A percentile compares a stretch with the other conserved stretches of the same genome.
Evolutionary conservation across 192 early-diverging fungal species (phyloP).

Genomic region (Coemansia asiatica): DNA sequence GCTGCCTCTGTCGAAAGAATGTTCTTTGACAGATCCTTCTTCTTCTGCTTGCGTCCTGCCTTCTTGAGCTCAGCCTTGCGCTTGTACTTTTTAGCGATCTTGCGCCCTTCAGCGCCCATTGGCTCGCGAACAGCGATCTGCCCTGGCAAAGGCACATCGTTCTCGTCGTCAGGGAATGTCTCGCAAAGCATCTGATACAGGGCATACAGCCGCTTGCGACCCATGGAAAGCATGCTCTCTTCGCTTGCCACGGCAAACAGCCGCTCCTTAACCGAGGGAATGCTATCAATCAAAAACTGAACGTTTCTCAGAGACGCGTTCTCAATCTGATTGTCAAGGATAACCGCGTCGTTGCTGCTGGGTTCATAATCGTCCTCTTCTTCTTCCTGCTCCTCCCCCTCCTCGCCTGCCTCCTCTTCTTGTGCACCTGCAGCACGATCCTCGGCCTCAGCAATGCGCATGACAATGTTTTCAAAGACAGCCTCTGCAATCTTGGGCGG

Average conservation of each 20-base stretch:
- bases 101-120: slow-evolving; percentile 43
- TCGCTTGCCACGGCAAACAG: slow-evolving; percentile 37
- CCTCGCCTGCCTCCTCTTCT: background rate
- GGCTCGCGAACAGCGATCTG: slow-evolving; percentile 28
- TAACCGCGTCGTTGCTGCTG: background rate
- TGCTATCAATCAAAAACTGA: slow-evolving; percentile 41
- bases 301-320: slow-evolving; percentile 34
- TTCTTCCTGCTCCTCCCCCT: slow-evolving; percentile 1
- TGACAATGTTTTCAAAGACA: slow-evolving; percentile 47
- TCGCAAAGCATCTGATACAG: slow-evolving; percentile 50
- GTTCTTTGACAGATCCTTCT: slow-evolving; percentile 9
- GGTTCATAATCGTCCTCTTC: background rate
- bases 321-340: slow-evolving; percentile 34
- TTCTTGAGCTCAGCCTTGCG: slow-evolving; percentile 37
- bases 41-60: slow-evolving; percentile 30
- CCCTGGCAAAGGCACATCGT: slow-evolving; percentile 29
- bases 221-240: slow-evolving; percentile 19
- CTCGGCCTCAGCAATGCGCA: slow-evolving; percentile 53
- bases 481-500: slow-evolving; percentile 37
- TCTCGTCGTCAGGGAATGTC: slow-evolving; percentile 48
- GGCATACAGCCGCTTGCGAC: slow-evolving; percentile 43
- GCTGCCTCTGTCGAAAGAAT: slow-evolving; percentile 13
- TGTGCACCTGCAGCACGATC: slow-evolving; percentile 16
- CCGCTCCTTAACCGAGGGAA: slow-evolving; percentile 41
- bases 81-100: slow-evolving; percentile 42